Base-by-base conservation (phyloP, 1,139 yeast species). In the Kodamaea sp. region DNA sequence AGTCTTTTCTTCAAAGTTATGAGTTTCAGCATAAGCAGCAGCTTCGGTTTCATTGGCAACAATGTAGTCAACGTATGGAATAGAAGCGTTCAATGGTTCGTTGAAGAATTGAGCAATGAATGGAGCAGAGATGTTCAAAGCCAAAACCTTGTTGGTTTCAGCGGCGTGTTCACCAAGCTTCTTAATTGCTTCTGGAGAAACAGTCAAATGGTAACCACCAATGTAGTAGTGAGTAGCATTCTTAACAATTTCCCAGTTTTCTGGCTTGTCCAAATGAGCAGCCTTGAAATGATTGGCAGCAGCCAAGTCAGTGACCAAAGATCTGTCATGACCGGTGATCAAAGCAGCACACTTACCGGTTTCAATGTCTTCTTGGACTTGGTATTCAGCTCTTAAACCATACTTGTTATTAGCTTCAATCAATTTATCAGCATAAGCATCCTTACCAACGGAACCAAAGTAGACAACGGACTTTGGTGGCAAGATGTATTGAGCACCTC, bases 331-430 rank as follows among this genome's bases (percentile, higher is more conserved):
- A 44, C 94, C 95, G 45, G 82, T 82, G 62, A 92, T 85, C 60
- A 94, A 75, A 49, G 96, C 98, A 46, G 97, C 99, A 73, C 99
- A 92, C 66, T 90, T 92, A 57, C 99, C 99, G 43, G 99, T 94
- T 51, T 90, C 87, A 50, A 78, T 65, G 39, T 73, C 78, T 36
- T 75, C 75, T 62, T 84, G 87, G 54, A 86, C 79, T 75, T 84
- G 86, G 75, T 94, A 92, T 54, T 79, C 76, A 42, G 97, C 84
- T 60, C 78, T 71, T 54, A 94, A 88, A 53, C 97, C 98, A 53
- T 95, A 96, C 48, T 79, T 70, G 45, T 76, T 71, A 70, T 92
- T 92, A 63, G 97, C 97, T 58, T 79, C 81, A 43, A 73, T 68
- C 62, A 94, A 79, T 64, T 82, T 79, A 47, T 84, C 89, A 41